phyloP scores from a whole-genome alignment of 768 basidiomycete genomes.

The Tulasnella calospora region DNA sequence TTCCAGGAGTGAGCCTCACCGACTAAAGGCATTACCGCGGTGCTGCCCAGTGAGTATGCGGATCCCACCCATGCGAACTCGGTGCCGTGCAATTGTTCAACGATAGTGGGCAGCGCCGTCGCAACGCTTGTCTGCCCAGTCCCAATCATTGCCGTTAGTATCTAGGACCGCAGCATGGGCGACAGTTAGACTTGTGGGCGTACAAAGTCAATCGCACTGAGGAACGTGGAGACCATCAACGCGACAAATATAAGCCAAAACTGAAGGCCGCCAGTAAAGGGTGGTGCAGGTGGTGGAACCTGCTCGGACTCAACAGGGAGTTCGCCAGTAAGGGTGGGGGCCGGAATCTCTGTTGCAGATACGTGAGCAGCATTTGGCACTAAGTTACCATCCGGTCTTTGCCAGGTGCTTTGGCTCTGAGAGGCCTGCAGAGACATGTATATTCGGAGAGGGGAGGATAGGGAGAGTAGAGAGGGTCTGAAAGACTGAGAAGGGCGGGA shows the following conservation, averaged over 20 bases:
- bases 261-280: neutral
- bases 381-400: neutral
- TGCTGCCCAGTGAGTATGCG: constrained; percentile 32
- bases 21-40: constrained; percentile 37
- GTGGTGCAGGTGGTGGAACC: neutral
- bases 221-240: constrained; percentile 20
- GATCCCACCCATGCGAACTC: constrained; percentile 30
- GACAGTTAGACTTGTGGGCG: neutral
- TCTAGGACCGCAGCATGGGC: neutral
- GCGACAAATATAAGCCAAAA: constrained; percentile 20
- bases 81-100: constrained; percentile 17
- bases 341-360: neutral
- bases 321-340: neutral
- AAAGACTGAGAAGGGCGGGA: too few relatives aligned
- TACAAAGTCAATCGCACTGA: constrained; percentile 16
- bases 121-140: constrained; percentile 11
- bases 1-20: constrained; percentile 34
- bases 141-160: neutral
- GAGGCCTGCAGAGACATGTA: neutral
- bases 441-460: neutral
- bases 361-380: neutral
- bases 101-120: constrained; percentile 26
- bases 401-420: neutral
- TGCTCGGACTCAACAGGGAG: neutral
- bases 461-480: neutral